These are phyloP conservation scores for Microbotryum saponariae DNA, from an alignment of 1,284 basidiomycete species.

Conservation along the genomic window DNA sequence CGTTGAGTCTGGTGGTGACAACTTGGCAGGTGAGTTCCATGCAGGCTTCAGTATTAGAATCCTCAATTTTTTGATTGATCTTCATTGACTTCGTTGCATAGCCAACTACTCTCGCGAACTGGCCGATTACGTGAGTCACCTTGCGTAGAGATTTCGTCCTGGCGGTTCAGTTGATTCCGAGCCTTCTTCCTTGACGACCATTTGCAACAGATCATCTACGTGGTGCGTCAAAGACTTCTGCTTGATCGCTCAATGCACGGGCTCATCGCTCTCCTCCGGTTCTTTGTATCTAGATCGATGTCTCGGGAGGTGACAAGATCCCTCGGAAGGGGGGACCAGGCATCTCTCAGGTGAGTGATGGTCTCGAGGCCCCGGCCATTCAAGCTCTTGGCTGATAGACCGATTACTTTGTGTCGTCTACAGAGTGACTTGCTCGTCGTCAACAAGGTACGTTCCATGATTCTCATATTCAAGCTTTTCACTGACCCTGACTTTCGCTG, in stretches of 20 bases:
- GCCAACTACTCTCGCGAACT: slow-evolving; percentile 94
- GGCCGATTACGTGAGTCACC: slow-evolving; percentile 91
- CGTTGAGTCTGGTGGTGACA: slow-evolving; percentile 93
- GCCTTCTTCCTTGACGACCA: not conserved
- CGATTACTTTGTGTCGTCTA: not conserved
- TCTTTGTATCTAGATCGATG: slow-evolving; percentile 46
- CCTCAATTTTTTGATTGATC: not conserved
- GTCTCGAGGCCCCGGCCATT: not conserved
- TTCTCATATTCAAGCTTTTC: not conserved
- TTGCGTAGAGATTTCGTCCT: no score
- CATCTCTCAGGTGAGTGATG: slow-evolving; percentile 53
- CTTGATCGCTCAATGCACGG: not conserved
- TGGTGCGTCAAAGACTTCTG: slow-evolving; percentile 8
- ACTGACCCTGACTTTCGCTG: not conserved
- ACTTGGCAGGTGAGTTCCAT: slow-evolving; percentile 54
- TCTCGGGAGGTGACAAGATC: slow-evolving; percentile 90
- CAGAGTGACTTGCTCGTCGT: slow-evolving; percentile 90
- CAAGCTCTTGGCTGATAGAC: not conserved
- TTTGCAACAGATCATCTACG: slow-evolving; percentile 23
- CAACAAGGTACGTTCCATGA: slow-evolving; percentile 67
- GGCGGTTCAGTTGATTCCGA: no score
- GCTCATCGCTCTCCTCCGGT: not conserved
- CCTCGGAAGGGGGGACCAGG: slow-evolving; percentile 96
- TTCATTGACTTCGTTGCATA: slow-evolving; percentile 34
- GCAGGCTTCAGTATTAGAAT: no score